Base-by-base conservation (phyloP, 108 stramenopile species). In the Pseudonitzschia delicatissima region DNA sequence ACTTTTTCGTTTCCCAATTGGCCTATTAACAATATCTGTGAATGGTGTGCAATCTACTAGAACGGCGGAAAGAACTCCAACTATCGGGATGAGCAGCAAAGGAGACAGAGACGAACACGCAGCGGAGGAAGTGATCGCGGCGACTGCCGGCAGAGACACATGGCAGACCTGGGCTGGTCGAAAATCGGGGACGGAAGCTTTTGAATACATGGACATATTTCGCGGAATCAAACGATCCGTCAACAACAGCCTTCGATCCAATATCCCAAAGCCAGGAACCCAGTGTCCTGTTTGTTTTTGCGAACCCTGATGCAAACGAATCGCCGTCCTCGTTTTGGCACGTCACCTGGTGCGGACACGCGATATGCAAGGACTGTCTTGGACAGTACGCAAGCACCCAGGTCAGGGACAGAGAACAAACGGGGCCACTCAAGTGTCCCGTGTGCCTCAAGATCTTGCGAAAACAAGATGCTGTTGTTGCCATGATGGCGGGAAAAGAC, bases 361-460 rank as follows among this genome's bases (percentile, higher is more conserved):
- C 82, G 17, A 82, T 87, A 4, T 87, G 87, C 49, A 68, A 42
- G 28, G 68, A 74, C 59, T 87, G 87, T 66, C 63, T 87, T 26
- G 70, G 57, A 34, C 67, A 61, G 23, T 87, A 87, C 53, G 80
- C 82, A 9, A n/a, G 68, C 44, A 78, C 67, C 53, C 84, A 80
- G 21, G 69, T 85, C 35, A 29, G 66, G 5, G 84, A 87, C 71
- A 62, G 44, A 6, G 72, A 61, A n/a, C 86, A 87, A 59, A 49
- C 59, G 6, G 87, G 87, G 3, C 84, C 87, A 21, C 61, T 87
- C 21, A 85, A 81, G 49, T 87, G 87, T 63, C 84, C 87, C 2
- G 76, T 82, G 21, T 87, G 87, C 52, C 80, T 84, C 28, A 65
- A 72, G 26, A 55, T 71, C 21, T 58, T 87, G 53, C 50, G 80